phyloP scores from a whole-genome alignment of 1,139 yeast species.

The Hansenula sp. region DNA sequence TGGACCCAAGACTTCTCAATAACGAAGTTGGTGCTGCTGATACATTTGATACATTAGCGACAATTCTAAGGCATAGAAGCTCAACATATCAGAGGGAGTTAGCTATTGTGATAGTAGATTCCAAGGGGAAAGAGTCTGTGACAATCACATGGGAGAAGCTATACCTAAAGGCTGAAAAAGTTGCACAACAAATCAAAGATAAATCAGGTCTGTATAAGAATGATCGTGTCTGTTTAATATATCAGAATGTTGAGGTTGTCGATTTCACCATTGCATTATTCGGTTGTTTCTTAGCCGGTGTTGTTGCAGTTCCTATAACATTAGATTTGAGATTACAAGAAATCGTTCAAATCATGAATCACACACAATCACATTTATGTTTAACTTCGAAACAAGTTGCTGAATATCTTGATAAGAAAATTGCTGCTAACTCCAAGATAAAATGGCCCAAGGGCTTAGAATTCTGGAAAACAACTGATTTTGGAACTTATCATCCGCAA shows the following conservation, averaged over 20 bases:
- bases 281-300: constrained; percentile 92
- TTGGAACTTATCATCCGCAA: constrained; percentile 65
- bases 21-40: constrained; percentile 26
- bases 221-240: constrained; percentile 80
- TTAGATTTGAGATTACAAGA: constrained; percentile 65
- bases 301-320: constrained; percentile 90
- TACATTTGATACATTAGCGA: constrained; percentile 57
- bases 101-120: constrained; percentile 71
- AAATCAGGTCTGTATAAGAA: constrained; percentile 70
- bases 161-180: constrained; percentile 76
- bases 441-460: constrained; percentile 58
- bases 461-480: constrained; percentile 85
- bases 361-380: constrained; percentile 75
- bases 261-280: constrained; percentile 84
- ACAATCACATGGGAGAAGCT: constrained; percentile 89
- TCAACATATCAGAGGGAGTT: constrained; percentile 58
- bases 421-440: constrained; percentile 32
- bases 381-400: constrained; percentile 76
- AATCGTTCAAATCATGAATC: constrained; percentile 64
- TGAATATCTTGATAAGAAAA: constrained; percentile 22
- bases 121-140: constrained; percentile 75
- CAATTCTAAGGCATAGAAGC: constrained; percentile 72
- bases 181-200: constrained; percentile 83
- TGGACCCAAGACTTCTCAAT: constrained; percentile 53
- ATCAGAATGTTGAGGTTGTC: constrained; percentile 77